Evolutionary conservation across 305 asterid genomes (phyloP).

Genomic region (Fraxinus albicans): DNA sequence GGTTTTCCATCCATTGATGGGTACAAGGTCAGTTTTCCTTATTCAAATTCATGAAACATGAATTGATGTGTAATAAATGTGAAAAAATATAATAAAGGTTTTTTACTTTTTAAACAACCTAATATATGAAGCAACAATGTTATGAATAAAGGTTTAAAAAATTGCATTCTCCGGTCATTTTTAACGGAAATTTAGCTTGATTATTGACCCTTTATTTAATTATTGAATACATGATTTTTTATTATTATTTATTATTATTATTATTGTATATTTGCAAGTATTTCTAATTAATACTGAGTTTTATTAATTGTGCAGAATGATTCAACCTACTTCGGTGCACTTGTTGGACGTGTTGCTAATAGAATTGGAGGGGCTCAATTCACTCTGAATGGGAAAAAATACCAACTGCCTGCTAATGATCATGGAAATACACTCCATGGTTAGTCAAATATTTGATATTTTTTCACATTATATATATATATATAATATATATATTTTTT

Average conservation of each 20-base stretch:
- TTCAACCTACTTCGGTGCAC: constrained; percentile 67
- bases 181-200: too few species aligned
- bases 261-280: too few species aligned
- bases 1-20: constrained; percentile 56
- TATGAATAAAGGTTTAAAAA: too few species aligned
- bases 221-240: background rate
- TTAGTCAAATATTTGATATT: constrained; percentile 6
- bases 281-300: background rate
- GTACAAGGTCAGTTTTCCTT: constrained; percentile 53
- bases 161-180: too few species aligned
- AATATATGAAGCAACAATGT: background rate
- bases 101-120: background rate
- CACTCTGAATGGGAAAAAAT: constrained; percentile 47
- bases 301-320: constrained; percentile 49
- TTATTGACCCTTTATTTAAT: background rate
- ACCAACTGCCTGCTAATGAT: constrained; percentile 65
- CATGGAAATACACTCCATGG: constrained; percentile 90
- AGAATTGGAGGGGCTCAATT: constrained; percentile 75
- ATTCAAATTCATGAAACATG: background rate
- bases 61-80: background rate
- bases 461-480: background rate
- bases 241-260: background rate
- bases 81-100: background rate
- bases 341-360: constrained; percentile 84
- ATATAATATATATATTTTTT: background rate